Evolutionary conservation across 1,139 yeast species (phyloP), one percentile per base, ranked within the genome.

Genomic region (Hyphopichia burtonii): DNA sequence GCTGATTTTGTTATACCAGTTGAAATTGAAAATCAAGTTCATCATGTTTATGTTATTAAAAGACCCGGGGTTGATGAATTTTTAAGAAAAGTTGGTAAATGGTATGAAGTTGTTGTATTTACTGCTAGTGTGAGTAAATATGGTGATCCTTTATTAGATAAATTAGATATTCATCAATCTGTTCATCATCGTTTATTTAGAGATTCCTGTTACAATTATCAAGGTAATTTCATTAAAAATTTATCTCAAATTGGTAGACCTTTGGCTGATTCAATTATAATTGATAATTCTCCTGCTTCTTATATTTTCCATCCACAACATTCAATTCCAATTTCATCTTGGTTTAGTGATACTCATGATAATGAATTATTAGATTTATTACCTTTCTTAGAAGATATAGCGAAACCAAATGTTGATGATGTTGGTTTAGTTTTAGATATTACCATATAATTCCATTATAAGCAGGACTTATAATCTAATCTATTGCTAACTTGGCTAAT

Each of bases 321-420:
- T 68, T 96, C 98, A 12, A 86, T 94, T 34, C 99, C 99, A n/a
- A 88, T 93, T 28, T 88, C 96, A 49, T 83, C 94, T 62, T 93
- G 99, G 99, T 93, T 94, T 71, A 88, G 96, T 53, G 99, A 93
- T 67, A 83, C 94, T 34, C 99, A 93, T 62, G 99, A 93, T 63
- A 91, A 91, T 59, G 99, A 93, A 71, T 74, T 93, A 54, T 66
- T 88, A 49, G 99, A 93, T 66, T 80, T 93, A 65, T 71, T 94
- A 46, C 99, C 99, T 14, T 83, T 94, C 51, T 74, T 93, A 55
- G 88, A 89, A 61, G 99, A 93, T 61, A 69, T 93, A 48, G 79
- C 96, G 8, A 63, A 74, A 50, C 56, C 69, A 15, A 73, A 74
- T 48, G 96, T 90, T 39, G 85, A 83, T 51, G 96, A 91, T 64